These are phyloP conservation scores for Ambrosia trifida DNA, from an alignment of 129 eudicot species.

Conservation along the genomic window DNA sequence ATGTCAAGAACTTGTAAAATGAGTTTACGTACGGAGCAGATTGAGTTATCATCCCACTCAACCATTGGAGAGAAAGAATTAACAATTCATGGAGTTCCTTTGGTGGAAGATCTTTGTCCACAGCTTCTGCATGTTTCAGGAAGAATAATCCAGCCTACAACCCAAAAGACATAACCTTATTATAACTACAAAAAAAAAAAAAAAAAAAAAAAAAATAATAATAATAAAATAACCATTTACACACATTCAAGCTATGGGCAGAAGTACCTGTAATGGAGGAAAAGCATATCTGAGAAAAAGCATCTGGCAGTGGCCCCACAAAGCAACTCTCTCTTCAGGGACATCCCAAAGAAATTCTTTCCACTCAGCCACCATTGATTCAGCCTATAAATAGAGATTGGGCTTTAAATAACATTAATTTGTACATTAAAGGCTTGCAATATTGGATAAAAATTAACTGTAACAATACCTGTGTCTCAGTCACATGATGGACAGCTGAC, in stretches of 20 bases:
- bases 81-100: constrained; percentile 84
- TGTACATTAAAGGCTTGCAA: not conserved
- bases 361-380: constrained; percentile 99
- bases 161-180: constrained; percentile 16
- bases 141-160: constrained; percentile 87
- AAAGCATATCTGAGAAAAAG: constrained; percentile 81
- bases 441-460: constrained; percentile 6
- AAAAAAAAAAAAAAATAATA: not conserved
- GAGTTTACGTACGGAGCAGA: constrained; percentile 68
- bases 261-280: constrained; percentile 83
- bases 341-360: constrained; percentile 99
- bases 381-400: constrained; percentile 62
- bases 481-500: constrained; percentile 79
- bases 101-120: constrained; percentile 91
- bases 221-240: not conserved
- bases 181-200: not conserved
- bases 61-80: constrained; percentile 92
- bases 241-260: constrained; percentile 4
- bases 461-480: constrained; percentile 83
- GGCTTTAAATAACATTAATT: not conserved
- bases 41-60: constrained; percentile 89
- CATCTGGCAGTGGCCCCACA: constrained; percentile 96
- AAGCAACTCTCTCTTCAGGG: constrained; percentile 92
- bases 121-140: constrained; percentile 93
- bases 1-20: not conserved